Conservation (phyloP, 768 basidiomycete species). For the Pholiota conissans region DNA sequence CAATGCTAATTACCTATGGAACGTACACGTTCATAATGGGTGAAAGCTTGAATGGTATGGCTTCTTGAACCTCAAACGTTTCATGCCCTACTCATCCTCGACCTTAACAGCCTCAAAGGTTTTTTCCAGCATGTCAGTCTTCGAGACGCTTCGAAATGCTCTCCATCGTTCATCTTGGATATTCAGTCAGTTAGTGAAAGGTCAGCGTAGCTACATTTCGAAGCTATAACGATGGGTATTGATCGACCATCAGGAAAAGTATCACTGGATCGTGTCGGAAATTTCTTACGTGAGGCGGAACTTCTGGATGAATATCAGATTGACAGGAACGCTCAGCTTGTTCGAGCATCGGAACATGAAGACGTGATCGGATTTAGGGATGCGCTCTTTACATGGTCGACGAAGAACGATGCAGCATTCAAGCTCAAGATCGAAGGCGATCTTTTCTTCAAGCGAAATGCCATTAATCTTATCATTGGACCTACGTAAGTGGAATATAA, state of each 20-base stretch:
- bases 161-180: constrained; percentile 17
- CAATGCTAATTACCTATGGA: constrained; percentile 68
- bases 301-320: constrained; percentile 33
- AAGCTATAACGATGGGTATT: neutral
- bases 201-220: neutral
- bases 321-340: neutral
- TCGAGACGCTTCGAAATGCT: constrained; percentile 40
- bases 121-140: constrained; percentile 59
- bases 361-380: constrained; percentile 50
- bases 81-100: no score
- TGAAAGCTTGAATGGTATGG: constrained; percentile 23
- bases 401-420: constrained; percentile 37
- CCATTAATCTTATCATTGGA: constrained; percentile 60
- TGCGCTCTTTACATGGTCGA: constrained; percentile 58
- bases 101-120: constrained; percentile 51
- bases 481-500: constrained; percentile 35
- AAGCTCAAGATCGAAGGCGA: constrained; percentile 53
- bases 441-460: constrained; percentile 51
- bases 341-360: neutral
- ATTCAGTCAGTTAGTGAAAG: constrained; percentile 29
- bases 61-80: no score
- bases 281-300: constrained; percentile 50
- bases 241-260: constrained; percentile 41
- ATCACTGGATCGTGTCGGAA: constrained; percentile 55
- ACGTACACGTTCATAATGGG: constrained; percentile 47